Base-by-base conservation (phyloP, 2,329 filamentous ascomycete species). In the Epichloe uncinata region DNA sequence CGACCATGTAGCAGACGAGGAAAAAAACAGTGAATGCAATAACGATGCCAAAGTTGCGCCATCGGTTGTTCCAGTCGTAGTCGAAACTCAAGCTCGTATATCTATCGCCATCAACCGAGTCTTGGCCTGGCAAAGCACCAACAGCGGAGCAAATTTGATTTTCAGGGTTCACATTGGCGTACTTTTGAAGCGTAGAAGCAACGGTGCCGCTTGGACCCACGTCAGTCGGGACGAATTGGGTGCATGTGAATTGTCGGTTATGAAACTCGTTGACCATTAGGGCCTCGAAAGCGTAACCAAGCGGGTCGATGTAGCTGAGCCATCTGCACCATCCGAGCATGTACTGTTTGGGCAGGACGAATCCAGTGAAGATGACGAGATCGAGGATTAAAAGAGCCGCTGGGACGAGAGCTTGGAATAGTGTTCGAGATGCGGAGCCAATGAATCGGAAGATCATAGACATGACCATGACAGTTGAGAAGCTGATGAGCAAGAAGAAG, bases 361-460 rank as follows among this genome's bases (percentile, higher is more conserved):
- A 86, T 53, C 82, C 85, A 16, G 84, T 87, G 63, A 80, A 81
- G 56, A 80, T 82, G 64, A 87, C 74, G 36, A 87, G 74, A 53
- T 74, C 77, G 46, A 86, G 68, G 55, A 86, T 84, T 54, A 82
- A 65, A 13, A 82, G 55, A 4, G 78, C 75, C 37, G 78, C 73
- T 2, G 77, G 78, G 1, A 79, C 77, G 66, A 82, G 74, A 56
- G 79, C 78, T 58, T 82, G 77, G 12, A 80, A 79, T 12, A 84
- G 69, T 0, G 85, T 86, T 45, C 85, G 75, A 4, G 87, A 89
- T 1, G 83, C 69, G 0, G 85, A 82, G n/a, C 78, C 87, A 55
- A 94, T 86, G 5, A 81, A 84, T 46, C 87, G 79, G 77, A 94
- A 94, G 54, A 91, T 76, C 81, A 88, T 90, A 45, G 84, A 89